Conservation (phyloP, 352 stramenopile genomes). For the Phytophthora foliorum region DNA sequence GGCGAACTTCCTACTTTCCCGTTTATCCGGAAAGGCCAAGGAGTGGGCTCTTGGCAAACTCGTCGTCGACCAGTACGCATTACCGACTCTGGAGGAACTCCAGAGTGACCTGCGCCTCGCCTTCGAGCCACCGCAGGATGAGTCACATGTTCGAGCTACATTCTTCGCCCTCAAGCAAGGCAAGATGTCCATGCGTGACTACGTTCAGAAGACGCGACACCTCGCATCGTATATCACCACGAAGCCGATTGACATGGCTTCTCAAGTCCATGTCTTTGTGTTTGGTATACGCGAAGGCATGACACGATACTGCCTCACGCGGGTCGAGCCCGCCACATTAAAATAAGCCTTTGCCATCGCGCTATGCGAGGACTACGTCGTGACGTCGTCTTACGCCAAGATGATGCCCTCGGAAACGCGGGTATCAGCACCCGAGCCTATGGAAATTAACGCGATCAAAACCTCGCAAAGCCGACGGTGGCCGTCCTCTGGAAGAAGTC, state of each 20-base stretch:
- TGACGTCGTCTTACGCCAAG: too few relatives aligned
- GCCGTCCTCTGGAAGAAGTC: too few relatives aligned
- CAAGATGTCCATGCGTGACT: constrained; percentile 21
- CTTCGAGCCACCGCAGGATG: too few relatives aligned
- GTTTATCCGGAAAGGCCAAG: background rate
- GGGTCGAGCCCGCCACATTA: constrained; percentile 1
- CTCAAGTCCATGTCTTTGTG: constrained; percentile 27
- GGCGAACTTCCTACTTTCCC: background rate
- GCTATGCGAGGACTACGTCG: constrained; percentile 24
- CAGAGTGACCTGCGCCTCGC: background rate
- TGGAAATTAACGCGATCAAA: constrained; percentile 27
- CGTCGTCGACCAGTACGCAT: too few relatives aligned
- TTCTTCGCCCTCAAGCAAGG: constrained; percentile 26
- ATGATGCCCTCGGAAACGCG: background rate
- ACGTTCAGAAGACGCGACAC: constrained; percentile 12
- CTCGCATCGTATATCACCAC: constrained; percentile 9
- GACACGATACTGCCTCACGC: background rate
- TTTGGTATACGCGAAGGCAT: background rate
- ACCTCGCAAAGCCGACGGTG: background rate
- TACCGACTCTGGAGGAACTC: too few relatives aligned
- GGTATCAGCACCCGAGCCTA: constrained; percentile 3
- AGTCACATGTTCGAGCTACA: constrained; percentile 18
- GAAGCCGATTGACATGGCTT: constrained; percentile 10
- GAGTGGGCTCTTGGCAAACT: background rate
- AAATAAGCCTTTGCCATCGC: constrained; percentile 24